Percentiles rank a stretch among this genome's conserved stretches.
These are phyloP conservation scores for Coffea humblotiana DNA, from an alignment of 305 asterid species.

Conservation along the genomic window DNA sequence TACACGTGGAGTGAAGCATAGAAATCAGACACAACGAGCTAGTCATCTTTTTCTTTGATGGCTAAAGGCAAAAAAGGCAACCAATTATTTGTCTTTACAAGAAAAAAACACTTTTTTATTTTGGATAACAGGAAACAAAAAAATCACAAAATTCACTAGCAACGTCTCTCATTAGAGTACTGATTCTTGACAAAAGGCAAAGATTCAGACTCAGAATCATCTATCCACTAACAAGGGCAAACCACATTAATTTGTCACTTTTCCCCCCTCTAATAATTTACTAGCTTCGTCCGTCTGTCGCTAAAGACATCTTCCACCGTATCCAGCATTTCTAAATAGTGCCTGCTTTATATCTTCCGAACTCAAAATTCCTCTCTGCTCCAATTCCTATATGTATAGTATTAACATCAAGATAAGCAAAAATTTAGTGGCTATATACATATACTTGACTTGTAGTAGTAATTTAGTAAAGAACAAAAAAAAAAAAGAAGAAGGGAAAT, in stretches of 20 bases:
- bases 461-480: not conserved
- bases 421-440: not conserved
- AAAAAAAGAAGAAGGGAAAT: too few relatives aligned
- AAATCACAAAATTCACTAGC: slow-evolving; percentile 5
- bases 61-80: not conserved
- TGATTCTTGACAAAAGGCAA: not conserved
- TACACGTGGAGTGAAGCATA: not conserved
- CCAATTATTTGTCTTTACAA: not conserved
- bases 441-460: too few relatives aligned
- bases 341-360: slow-evolving; percentile 66
- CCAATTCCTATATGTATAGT: slow-evolving; percentile 37
- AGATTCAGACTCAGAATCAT: slow-evolving; percentile 14
- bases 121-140: not conserved
- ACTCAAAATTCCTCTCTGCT: slow-evolving; percentile 36
- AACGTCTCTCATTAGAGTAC: not conserved
- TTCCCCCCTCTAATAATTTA: not conserved
- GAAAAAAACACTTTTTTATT: not conserved
- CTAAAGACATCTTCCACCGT: slow-evolving; percentile 55
- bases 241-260: not conserved
- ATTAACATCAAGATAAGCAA: not conserved
- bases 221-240: slow-evolving; percentile 1
- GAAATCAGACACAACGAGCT: too few relatives aligned
- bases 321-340: slow-evolving; percentile 66
- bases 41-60: not conserved
- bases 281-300: not conserved